These are phyloP conservation scores for Monilinia fructicola DNA, from an alignment of 2,329 filamentous ascomycete species.

Conservation along the genomic window DNA sequence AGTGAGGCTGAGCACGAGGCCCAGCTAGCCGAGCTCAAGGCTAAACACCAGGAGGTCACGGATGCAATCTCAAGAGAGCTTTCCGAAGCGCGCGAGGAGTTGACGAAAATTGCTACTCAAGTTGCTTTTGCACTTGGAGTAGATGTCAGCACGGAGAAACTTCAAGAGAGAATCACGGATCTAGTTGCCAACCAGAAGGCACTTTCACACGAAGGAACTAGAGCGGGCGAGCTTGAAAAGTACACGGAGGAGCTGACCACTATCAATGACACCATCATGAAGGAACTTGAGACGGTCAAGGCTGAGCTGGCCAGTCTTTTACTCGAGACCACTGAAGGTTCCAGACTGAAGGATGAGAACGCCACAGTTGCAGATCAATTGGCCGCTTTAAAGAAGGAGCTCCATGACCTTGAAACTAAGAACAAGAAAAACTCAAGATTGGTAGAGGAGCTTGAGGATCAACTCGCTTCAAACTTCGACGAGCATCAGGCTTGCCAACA, in stretches of 20 bases:
- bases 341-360: slow-evolving; percentile 47
- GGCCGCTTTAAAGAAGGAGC: slow-evolving; percentile 63
- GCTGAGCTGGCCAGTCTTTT: slow-evolving; percentile 54
- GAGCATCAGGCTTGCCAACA: slow-evolving; percentile 80
- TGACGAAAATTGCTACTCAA: slow-evolving; percentile 63
- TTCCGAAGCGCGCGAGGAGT: slow-evolving; percentile 62
- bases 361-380: slow-evolving; percentile 56
- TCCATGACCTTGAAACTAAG: slow-evolving; percentile 59
- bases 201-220: slow-evolving; percentile 58
- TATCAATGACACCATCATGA: slow-evolving; percentile 60
- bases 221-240: slow-evolving; percentile 55
- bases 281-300: slow-evolving; percentile 63
- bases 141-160: slow-evolving; percentile 65
- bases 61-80: slow-evolving; percentile 62
- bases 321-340: slow-evolving; percentile 47
- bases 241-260: slow-evolving; percentile 56
- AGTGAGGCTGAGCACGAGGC: slow-evolving; percentile 57
- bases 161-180: slow-evolving; percentile 60
- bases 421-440: slow-evolving; percentile 91
- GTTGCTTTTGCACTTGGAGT: slow-evolving; percentile 61
- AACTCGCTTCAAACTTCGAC: slow-evolving; percentile 92
- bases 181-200: slow-evolving; percentile 60
- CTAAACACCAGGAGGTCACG: slow-evolving; percentile 58
- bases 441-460: slow-evolving; percentile 94
- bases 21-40: slow-evolving; percentile 57